Percentiles rank a stretch among this genome's conserved stretches.
These are phyloP conservation scores for Penicillium angulare DNA, from an alignment of 495 filamentous ascomycete genomes.

Conservation along the genomic window DNA sequence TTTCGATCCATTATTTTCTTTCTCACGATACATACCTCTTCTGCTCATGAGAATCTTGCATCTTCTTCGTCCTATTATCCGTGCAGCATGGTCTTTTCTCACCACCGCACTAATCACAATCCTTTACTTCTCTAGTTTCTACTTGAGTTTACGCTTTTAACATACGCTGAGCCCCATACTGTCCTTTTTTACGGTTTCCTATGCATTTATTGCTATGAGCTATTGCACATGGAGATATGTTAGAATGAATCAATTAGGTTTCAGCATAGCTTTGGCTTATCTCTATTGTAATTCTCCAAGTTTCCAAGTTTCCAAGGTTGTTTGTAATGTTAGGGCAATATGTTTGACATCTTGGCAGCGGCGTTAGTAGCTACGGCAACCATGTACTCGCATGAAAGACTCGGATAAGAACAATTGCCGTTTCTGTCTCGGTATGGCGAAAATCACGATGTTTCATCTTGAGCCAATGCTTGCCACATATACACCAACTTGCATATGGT, in stretches of 20 bases:
- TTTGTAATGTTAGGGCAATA: no score
- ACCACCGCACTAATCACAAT: slow-evolving; percentile 16
- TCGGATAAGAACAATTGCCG: neutral
- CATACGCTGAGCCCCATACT: slow-evolving; percentile 7
- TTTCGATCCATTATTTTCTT: slow-evolving; percentile 13
- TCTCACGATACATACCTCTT: slow-evolving; percentile 24
- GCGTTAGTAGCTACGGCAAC: no score
- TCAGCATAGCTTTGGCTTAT: neutral
- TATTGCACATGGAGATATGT: slow-evolving; percentile 20
- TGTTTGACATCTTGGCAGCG: no score
- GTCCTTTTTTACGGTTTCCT: slow-evolving; percentile 8
- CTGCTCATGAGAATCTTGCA: slow-evolving; percentile 7
- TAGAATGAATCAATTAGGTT: slow-evolving; percentile 8
- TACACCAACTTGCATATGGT: no score
- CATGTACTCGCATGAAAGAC: no score
- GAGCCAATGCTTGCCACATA: no score
- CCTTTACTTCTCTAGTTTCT: slow-evolving; percentile 3
- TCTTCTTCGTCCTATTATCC: slow-evolving; percentile 5
- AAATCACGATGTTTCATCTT: no score
- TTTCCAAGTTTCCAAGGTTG: no score
- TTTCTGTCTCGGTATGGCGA: no score
- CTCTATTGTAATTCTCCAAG: neutral
- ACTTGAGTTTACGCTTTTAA: neutral
- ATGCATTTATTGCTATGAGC: slow-evolving; percentile 16
- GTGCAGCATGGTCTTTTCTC: neutral